Conservation (phyloP, 2,329 filamentous ascomycete genomes). For the Arthrobotrys sphaeroides region DNA sequence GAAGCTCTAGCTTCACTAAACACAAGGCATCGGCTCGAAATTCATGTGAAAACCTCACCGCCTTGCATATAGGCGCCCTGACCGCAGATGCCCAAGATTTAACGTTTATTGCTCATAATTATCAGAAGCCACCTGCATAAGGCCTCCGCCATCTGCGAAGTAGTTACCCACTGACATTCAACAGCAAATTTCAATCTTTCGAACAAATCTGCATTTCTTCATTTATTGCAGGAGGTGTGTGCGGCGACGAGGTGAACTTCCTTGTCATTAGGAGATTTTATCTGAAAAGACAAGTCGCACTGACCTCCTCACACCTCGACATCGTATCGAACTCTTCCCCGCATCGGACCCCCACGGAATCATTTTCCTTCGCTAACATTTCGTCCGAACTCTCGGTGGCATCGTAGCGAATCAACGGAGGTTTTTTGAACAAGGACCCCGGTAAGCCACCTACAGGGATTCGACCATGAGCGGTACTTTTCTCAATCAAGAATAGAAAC, state of each 20-base stretch:
- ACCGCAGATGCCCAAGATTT: constrained; percentile 1
- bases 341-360: constrained; percentile 38
- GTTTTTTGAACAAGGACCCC: constrained; percentile 39
- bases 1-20: too few species aligned
- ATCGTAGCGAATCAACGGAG: constrained; percentile 51
- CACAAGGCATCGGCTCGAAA: too few species aligned
- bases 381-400: constrained; percentile 43
- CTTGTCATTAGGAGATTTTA: constrained; percentile 24
- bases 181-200: constrained; percentile 20
- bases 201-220: background rate
- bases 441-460: constrained; percentile 30
- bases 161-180: too few species aligned
- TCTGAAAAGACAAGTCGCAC: constrained; percentile 13
- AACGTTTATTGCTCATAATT: background rate
- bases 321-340: constrained; percentile 31
- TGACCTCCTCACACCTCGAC: constrained; percentile 12
- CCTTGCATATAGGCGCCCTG: too few species aligned
- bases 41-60: background rate
- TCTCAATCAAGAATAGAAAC: constrained; percentile 45
- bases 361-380: constrained; percentile 31
- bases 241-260: background rate
- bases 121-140: constrained; percentile 36
- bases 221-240: background rate
- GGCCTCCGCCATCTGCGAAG: constrained; percentile 34
- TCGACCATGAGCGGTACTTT: background rate